Evolutionary conservation across 257 asterid genomes (phyloP).

Genomic region (Solanum dulcamara): DNA sequence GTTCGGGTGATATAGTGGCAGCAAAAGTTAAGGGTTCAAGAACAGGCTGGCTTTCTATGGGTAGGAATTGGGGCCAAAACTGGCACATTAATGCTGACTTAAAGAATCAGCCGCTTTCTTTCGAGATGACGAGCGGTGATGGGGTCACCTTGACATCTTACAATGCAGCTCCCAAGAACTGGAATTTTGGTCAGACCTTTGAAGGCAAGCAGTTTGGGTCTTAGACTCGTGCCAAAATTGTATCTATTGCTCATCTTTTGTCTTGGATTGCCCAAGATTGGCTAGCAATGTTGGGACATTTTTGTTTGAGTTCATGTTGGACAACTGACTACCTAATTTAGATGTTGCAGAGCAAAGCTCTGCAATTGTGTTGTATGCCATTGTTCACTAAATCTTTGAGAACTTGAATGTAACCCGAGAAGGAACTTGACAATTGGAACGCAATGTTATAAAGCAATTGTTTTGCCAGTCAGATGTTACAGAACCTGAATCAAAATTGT

Average conservation of each 20-base stretch:
- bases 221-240: background rate
- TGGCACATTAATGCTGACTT: constrained; percentile 53
- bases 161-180: constrained; percentile 36
- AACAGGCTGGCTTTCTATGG: constrained; percentile 46
- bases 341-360: background rate
- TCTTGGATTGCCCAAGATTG: background rate
- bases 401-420: background rate
- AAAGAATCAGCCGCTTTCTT: constrained; percentile 48
- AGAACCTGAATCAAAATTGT: background rate
- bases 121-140: constrained; percentile 44
- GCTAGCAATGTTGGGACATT: background rate
- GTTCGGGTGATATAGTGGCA: constrained; percentile 46
- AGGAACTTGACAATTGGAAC: background rate
- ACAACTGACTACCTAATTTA: background rate
- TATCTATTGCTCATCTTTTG: background rate
- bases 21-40: constrained; percentile 33
- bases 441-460: background rate
- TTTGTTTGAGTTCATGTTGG: background rate
- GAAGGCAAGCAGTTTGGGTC: constrained; percentile 53
- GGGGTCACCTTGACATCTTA: constrained; percentile 38
- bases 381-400: background rate
- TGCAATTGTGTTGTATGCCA: background rate
- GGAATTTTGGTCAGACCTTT: constrained; percentile 54
- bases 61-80: constrained; percentile 63
- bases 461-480: background rate